These are phyloP conservation scores for Aureobasidium musti DNA, from an alignment of 2,329 filamentous ascomycete genomes.

Conservation along the genomic window DNA sequence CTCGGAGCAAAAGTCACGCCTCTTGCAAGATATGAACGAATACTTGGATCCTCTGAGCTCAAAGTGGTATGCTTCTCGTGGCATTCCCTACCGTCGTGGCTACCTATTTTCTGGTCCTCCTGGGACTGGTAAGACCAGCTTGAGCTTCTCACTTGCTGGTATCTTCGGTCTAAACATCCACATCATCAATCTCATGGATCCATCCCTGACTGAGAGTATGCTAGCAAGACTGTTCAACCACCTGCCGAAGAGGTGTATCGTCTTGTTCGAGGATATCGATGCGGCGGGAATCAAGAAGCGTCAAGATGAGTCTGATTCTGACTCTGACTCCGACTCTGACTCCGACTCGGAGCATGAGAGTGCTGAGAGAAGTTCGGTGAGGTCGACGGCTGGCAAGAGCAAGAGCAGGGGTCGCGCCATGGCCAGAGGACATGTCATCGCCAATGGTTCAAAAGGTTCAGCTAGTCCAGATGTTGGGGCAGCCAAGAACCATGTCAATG, in stretches of 20 bases:
- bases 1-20: constrained; percentile 62
- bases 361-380: not conserved
- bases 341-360: not conserved
- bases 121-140: constrained; percentile 44
- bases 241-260: constrained; percentile 50
- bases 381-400: not conserved
- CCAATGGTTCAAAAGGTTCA: not conserved
- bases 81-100: constrained; percentile 81
- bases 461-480: not conserved
- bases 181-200: constrained; percentile 59
- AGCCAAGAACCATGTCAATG: not conserved
- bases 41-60: constrained; percentile 71
- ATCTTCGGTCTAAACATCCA: constrained; percentile 53
- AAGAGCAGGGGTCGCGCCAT: not conserved
- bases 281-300: constrained; percentile 47
- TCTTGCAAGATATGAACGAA: constrained; percentile 74
- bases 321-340: not conserved
- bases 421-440: not conserved
- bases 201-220: constrained; percentile 70
- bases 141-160: constrained; percentile 49
- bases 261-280: constrained; percentile 53
- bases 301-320: constrained; percentile 31
- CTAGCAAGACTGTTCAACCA: constrained; percentile 49
- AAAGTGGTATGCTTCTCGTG: constrained; percentile 80
- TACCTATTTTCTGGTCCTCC: constrained; percentile 76